Percentiles rank a stretch among this genome's conserved stretches.
These are phyloP conservation scores for Orbilia blumenaviensis DNA, from an alignment of 2,329 filamentous ascomycete species.

Conservation along the genomic window DNA sequence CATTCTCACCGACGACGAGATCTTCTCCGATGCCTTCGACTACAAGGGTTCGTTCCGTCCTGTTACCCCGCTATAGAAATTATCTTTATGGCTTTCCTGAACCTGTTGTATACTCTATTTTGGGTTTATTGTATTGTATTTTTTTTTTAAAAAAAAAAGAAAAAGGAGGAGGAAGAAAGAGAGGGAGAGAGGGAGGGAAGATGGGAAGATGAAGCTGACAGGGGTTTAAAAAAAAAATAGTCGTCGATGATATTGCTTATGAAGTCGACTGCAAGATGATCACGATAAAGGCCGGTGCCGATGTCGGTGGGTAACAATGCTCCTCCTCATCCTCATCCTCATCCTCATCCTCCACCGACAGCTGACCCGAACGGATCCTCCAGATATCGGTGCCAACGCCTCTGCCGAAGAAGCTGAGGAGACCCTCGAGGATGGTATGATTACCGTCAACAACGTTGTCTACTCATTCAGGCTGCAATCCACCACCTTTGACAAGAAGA, in stretches of 20 bases:
- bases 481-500: slow-evolving; percentile 86
- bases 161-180: too few relatives aligned
- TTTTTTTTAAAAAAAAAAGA: too few relatives aligned
- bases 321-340: neutral
- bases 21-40: slow-evolving; percentile 94
- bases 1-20: slow-evolving; percentile 86
- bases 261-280: slow-evolving; percentile 95
- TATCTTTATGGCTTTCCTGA: too few relatives aligned
- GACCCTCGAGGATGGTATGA: slow-evolving; percentile 74
- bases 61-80: neutral
- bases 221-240: too few relatives aligned
- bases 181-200: too few relatives aligned
- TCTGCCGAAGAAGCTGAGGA: slow-evolving; percentile 86
- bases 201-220: too few relatives aligned
- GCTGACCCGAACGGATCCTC: neutral
- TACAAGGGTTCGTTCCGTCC: slow-evolving; percentile 71
- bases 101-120: too few relatives aligned
- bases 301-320: slow-evolving; percentile 74
- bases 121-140: too few relatives aligned
- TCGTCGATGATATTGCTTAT: slow-evolving; percentile 80
- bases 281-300: slow-evolving; percentile 70
- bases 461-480: slow-evolving; percentile 87
- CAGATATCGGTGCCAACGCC: slow-evolving; percentile 93
- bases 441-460: slow-evolving; percentile 91
- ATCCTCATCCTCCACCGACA: neutral